Evolutionary conservation across 148 eudicot species (phyloP), one percentile per base, ranked within the genome.

Genomic region (Cornus suecica): DNA sequence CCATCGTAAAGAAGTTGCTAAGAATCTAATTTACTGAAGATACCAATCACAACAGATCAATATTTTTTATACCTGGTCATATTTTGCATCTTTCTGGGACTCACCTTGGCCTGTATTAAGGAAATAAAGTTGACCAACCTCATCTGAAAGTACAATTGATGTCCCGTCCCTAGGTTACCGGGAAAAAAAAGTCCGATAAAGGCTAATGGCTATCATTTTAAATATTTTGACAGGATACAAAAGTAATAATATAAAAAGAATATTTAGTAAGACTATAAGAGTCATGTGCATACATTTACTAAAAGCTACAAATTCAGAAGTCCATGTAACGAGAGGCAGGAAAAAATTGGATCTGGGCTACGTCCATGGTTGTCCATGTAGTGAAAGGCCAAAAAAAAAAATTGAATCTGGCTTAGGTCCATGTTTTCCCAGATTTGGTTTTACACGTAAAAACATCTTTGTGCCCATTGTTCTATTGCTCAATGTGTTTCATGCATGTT

Each of bases 41-140:
- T 71, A 66, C 74, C 67, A 51, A 45, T 22, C 29, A 37, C 14
- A 23, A 24, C 74, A 51, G 26, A 23, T 54, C 52, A 66, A 37
- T 56, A 34, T 15, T 42, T 74, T 27, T 56, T 45, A 75, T 74
- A 91, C 98, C 94, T 94, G 99, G 74, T 94, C 99, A 78, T 94
- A 94, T 79, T 92, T 89, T 70, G 97, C 97, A 82, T 94, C 97
- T 80, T 89, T 92, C 66, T 94, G 97, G 63, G 94, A 89, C 78
- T 94, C 99, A 16, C 99, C 99, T 86, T 94, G 96, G 68, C 99
- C 99, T 26, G 99, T 94, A 79, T 86, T 94, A 61, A 94, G 79
- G 74, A 92, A 79, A 87, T 92, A 92, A 75, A 92, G 89, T 79
- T 94, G 99, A 69, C 99, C 99, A 68, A 90, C 90, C 74, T 94